Base-by-base conservation (phyloP, 2,329 filamentous ascomycete genomes). In the Davidsoniella eucalypti region DNA sequence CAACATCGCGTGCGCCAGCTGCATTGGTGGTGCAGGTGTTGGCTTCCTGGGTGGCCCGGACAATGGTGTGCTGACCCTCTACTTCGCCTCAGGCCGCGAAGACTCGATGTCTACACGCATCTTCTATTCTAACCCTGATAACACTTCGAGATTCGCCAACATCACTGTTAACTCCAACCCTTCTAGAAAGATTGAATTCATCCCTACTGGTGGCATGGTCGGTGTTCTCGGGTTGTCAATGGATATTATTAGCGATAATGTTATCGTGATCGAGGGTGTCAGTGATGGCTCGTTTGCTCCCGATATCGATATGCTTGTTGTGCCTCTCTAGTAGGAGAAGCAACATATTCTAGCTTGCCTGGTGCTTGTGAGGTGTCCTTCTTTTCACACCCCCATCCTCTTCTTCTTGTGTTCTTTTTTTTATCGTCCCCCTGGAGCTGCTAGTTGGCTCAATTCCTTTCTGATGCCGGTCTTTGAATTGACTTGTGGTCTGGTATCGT, bases 101-200 rank as follows among this genome's bases (percentile, higher is more conserved):
- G 69, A 67, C 0, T 58, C 65, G 10, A 72, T 67, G 0, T 78
- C 75, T 0, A 62, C 81, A 8, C 61, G 70, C 1, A 67, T 81
- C 49, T 69, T 72, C 55, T 73, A 75, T 57, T 58, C 68, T 10
- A 80, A 80, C 52, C 73, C 73, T 0, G 75, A 81, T 54, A 67
- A 56, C 0, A 58, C 58, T 0, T 68, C 76, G 55, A 61, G 78
- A 23, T 72, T 69, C 57, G 75, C 73, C 0, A 66, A 67, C 38
- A 70, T 80, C 1, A 63, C 61, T 2, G 75, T 81, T 2, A 80
- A 81, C 54, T 75, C 72, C 0, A 21, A 16, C n/a, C 65, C 65
- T 29, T 58, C 58, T 0, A 65, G 73, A 57, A 65, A 64, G 14
- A 55, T 78, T 2, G 74, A 76, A 0, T 81, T 81, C 53, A 54